Evolutionary conservation across 306 rosid genomes (phyloP), one percentile per base, ranked within the genome.

Genomic region (Mimosa pudica): DNA sequence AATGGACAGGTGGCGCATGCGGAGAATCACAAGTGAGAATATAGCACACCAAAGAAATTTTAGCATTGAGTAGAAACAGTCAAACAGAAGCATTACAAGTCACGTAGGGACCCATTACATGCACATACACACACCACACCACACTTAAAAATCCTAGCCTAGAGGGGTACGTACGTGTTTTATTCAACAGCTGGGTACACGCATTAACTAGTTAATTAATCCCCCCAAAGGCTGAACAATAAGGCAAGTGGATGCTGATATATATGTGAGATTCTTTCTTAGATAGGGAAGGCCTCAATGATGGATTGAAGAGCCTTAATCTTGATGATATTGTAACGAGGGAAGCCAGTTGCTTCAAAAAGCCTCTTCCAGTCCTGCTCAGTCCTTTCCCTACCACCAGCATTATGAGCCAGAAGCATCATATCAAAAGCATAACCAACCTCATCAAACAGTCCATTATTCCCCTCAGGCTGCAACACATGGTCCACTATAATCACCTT

Each of bases 291-390:
- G 1, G 89, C 89, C 72, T 86, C 87, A n/a, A 83, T 86, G 83
- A 83, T 81, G 51, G 80, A 86, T 0, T 83, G 84, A 3, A 86
- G 14, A 14, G 89, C 84, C 6, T 85, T 87, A 72, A 89, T 84
- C 42, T 84, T 76, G 87, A 86, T 82, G 74, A 90, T 82, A 24
- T 72, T 89, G 80, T 87, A 79, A 9, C 85, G 90, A 46, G 82
- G 62, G 63, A 92, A 86, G 0, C 94, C 96, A 2, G 88, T 88
- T 51, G 80, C 82, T 12, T 62, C 79, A 2, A 92, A 64, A 0
- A 90, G 20, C 64, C 84, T 58, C 71, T 88, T 81, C 91, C 96
- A 90, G 3, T 92, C 84, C 51, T 71, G 69, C 58, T 88, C 92
- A 0, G 88, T 92, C 52, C 94, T 86, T 44, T 83, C 89, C 32